Base-by-base conservation (phyloP, 1,284 basidiomycete genomes). In the Tilletia indica region DNA sequence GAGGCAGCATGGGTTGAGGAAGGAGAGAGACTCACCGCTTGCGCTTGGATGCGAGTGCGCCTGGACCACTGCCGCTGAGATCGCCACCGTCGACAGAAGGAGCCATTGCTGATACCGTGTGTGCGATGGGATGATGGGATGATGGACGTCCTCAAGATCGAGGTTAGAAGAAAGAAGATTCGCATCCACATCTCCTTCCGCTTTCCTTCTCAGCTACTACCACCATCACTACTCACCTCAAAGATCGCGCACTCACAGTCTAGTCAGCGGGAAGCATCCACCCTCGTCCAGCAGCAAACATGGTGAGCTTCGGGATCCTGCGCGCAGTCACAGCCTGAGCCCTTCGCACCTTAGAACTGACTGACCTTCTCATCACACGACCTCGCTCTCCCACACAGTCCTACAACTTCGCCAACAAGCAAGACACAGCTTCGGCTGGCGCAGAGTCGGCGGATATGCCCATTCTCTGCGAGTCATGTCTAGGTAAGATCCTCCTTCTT, bases 371-470 rank as follows among this genome's bases (percentile, higher is more conserved):
- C n/a, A 54, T 54, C n/a, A 54, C 31, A 8, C 25, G 56, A 45
- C 14, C 14, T 45, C 42, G 6, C 42, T 45, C 42, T 45, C 67
- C 67, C n/a, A 49, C 51, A 19, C 70, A 75, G 77, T 74, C 76
- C 36, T 77, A 77, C 67, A 73, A 73, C 36, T 74, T 77, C 67
- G 70, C 72, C 5, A 79, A 78, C 67, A 79, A 79, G 68, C 71
- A 74, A 66, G 77, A 70, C 49, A 66, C 76, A 9, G 74, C 76
- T 21, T 69, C 63, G n/a, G 92, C 92, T 47, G 92, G 92, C 16
- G 92, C 92, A 91, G 93, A 95, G 81, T 90, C 92, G 85, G 91
- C 91, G 83, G 93, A 94, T 83, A 94, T 94, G 73, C 92, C 92
- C 1, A 92, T 93, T 83, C 89, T 93, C 25, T 85, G 84, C 75